Conservation (phyloP, 352 stramenopile species). For the Phytopythium sindhum region DNA sequence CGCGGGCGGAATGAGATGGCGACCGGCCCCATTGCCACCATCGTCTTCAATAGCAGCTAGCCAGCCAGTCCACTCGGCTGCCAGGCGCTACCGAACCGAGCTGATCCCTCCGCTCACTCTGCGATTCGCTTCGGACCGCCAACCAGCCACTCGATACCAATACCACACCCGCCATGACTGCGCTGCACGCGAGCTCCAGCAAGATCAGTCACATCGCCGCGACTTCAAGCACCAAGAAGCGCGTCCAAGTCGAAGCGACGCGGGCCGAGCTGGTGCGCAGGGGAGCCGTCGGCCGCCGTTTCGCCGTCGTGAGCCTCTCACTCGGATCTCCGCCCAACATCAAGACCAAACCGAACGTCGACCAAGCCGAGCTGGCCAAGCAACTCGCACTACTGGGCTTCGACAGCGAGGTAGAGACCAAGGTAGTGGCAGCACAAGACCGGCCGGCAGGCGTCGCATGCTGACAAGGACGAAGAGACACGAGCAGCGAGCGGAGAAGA, state of each 20-base stretch:
- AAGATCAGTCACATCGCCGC: neutral
- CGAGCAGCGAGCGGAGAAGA: neutral
- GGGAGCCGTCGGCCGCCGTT: constrained; percentile 34
- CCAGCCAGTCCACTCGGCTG: neutral
- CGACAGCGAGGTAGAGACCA: too few species aligned
- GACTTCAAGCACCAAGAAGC: neutral
- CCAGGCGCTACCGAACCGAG: neutral
- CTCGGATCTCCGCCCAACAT: neutral
- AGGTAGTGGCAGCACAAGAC: neutral
- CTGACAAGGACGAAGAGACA: neutral
- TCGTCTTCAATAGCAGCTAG: too few species aligned
- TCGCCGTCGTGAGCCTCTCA: constrained; percentile 22
- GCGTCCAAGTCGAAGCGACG: constrained; percentile 12
- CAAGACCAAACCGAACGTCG: neutral
- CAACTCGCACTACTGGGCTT: constrained; percentile 1
- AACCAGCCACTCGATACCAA: neutral
- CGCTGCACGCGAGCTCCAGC: neutral
- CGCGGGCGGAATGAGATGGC: constrained; percentile 1
- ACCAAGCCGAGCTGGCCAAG: neutral
- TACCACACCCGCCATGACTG: neutral
- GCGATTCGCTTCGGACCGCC: neutral
- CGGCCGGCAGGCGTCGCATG: neutral
- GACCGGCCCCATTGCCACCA: neutral
- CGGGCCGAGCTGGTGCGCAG: constrained; percentile 25
- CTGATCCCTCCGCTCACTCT: neutral